Conservation (phyloP, 179 eudicot species). For the Heliamphora pulchella region DNA sequence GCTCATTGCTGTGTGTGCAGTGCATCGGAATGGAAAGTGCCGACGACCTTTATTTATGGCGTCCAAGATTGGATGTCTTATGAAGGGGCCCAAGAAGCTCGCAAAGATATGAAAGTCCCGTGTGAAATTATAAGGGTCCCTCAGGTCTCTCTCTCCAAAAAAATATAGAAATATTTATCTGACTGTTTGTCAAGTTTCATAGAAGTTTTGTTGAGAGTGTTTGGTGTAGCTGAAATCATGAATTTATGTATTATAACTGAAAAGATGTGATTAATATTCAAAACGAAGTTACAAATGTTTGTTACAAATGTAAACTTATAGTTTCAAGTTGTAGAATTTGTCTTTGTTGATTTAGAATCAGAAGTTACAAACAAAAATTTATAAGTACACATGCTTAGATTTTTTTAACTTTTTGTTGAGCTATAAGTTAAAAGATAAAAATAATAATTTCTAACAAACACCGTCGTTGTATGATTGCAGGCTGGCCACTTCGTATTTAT, state of each 20-base stretch:
- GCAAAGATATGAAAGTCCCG: conserved; percentile 76
- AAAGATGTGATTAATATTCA: too few relatives aligned
- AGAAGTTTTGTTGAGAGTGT: not conserved
- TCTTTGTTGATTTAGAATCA: too few relatives aligned
- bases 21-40: conserved; percentile 95
- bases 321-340: too few relatives aligned
- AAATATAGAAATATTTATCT: not conserved
- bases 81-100: conserved; percentile 82
- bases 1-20: conserved; percentile 35
- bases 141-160: conserved; percentile 36
- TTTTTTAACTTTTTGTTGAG: too few relatives aligned
- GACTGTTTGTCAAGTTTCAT: not conserved
- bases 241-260: too few relatives aligned
- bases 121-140: conserved; percentile 91
- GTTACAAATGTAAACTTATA: too few relatives aligned
- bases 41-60: conserved; percentile 85
- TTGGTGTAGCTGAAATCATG: too few relatives aligned
- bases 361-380: too few relatives aligned
- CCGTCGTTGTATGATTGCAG: conserved; percentile 40
- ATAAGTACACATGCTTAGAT: too few relatives aligned
- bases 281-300: too few relatives aligned
- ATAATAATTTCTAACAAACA: too few relatives aligned
- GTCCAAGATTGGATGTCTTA: conserved; percentile 84
- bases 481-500: conserved; percentile 80
- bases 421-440: too few relatives aligned